phyloP scores from a whole-genome alignment of 129 eudicot genomes.

The Flaveria robusta region DNA sequence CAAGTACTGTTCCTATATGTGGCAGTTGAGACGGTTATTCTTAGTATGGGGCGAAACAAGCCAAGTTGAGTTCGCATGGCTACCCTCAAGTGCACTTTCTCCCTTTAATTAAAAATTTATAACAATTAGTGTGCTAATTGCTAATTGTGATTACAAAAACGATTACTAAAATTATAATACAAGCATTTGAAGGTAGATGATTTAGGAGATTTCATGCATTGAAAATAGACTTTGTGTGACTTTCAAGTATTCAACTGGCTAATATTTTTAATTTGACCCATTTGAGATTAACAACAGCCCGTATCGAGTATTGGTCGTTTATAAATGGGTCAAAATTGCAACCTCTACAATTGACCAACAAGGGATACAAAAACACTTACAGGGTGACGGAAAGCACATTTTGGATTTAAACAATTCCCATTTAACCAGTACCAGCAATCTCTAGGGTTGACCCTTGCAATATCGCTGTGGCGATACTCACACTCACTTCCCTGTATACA shows the following conservation, averaged over 20 bases:
- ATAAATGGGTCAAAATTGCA: not conserved
- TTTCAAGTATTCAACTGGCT: not conserved
- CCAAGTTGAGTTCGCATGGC: no score
- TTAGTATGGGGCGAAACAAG: no score
- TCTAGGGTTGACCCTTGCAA: constrained; percentile 83
- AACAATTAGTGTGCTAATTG: not conserved
- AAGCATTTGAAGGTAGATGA: not conserved
- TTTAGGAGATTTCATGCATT: not conserved
- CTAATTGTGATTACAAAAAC: not conserved
- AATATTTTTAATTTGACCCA: not conserved
- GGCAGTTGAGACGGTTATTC: not conserved
- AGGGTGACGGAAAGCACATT: constrained; percentile 90
- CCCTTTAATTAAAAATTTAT: not conserved
- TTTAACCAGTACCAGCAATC: constrained; percentile 91
- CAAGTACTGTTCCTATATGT: not conserved
- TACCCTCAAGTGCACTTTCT: not conserved
- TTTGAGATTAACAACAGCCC: not conserved
- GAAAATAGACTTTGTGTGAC: not conserved
- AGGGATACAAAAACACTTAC: constrained; percentile 53
- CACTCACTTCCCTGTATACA: constrained; percentile 86
- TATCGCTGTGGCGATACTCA: constrained; percentile 88
- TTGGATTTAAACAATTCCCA: constrained; percentile 82
- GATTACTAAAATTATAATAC: not conserved
- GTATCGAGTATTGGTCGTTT: not conserved
- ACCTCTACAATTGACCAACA: not conserved